Conservation (phyloP, 2,329 filamentous ascomycete species). For the Diplodia intermedia region DNA sequence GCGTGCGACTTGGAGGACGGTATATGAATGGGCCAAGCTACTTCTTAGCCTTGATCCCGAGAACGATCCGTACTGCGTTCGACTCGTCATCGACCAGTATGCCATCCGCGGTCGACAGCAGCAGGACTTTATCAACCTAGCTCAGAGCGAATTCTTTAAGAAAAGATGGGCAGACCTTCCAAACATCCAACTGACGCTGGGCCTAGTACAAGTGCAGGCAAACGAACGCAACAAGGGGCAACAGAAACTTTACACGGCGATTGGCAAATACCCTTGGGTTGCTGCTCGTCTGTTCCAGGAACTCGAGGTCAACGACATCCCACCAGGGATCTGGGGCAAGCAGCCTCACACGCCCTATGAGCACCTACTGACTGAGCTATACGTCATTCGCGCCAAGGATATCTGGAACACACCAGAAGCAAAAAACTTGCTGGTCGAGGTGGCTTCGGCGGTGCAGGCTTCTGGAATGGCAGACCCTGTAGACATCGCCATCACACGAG, state of each 20-base stretch:
- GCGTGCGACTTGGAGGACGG: constrained; percentile 93
- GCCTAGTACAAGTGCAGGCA: constrained; percentile 76
- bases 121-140: constrained; percentile 76
- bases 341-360: constrained; percentile 70
- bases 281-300: constrained; percentile 81
- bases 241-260: constrained; percentile 68
- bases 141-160: constrained; percentile 57
- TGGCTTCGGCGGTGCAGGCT: constrained; percentile 62
- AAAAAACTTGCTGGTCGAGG: constrained; percentile 71
- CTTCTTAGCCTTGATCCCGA: constrained; percentile 75
- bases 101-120: constrained; percentile 82
- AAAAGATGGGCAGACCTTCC: constrained; percentile 62
- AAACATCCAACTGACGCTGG: constrained; percentile 77
- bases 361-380: constrained; percentile 75
- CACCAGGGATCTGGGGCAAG: constrained; percentile 82
- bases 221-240: constrained; percentile 71
- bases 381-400: constrained; percentile 77
- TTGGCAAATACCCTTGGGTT: constrained; percentile 82
- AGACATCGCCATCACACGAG: constrained; percentile 54
- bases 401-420: constrained; percentile 84
- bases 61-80: constrained; percentile 81
- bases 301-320: constrained; percentile 75
- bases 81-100: constrained; percentile 81
- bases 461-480: constrained; percentile 50
- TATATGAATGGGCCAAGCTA: constrained; percentile 91